Evolutionary conservation across 805 yeast genomes (phyloP).

Genomic region (Ogataea wickerhamii): DNA sequence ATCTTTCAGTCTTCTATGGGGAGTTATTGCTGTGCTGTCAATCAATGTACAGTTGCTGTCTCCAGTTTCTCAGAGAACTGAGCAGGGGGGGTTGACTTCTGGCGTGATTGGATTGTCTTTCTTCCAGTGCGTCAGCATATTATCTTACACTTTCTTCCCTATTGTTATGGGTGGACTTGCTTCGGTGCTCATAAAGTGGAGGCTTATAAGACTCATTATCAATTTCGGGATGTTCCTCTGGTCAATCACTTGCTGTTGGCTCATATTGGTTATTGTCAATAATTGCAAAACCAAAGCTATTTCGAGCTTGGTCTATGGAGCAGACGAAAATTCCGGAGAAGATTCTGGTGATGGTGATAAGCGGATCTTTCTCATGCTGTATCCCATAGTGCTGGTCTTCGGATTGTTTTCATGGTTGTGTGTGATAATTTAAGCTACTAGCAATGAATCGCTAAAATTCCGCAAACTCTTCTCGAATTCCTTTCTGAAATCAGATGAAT

Average conservation of each 20-base stretch:
- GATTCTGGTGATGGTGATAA: constrained; percentile 49
- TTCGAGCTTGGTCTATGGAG: constrained; percentile 15
- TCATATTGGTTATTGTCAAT: constrained; percentile 45
- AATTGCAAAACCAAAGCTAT: constrained; percentile 31
- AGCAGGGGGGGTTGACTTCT: constrained; percentile 24
- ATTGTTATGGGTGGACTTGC: constrained; percentile 46
- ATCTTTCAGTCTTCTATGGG: constrained; percentile 51
- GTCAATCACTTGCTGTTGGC: constrained; percentile 51
- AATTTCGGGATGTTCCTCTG: constrained; percentile 42
- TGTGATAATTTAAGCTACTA: constrained; percentile 39
- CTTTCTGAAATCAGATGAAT: constrained; percentile 28
- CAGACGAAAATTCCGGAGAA: constrained; percentile 11
- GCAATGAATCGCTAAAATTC: not conserved
- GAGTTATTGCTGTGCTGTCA: constrained; percentile 44
- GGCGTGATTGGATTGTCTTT: constrained; percentile 44
- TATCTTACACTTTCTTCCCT: constrained; percentile 56
- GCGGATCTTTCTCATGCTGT: constrained; percentile 48
- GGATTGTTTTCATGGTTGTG: constrained; percentile 53
- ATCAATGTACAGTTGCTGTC: constrained; percentile 53
- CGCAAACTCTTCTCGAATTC: constrained; percentile 40
- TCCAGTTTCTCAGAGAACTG: constrained; percentile 37
- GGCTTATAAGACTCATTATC: constrained; percentile 38
- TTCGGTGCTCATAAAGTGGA: constrained; percentile 42
- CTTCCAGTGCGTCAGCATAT: constrained; percentile 52
- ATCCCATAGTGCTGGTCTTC: constrained; percentile 51